These are phyloP conservation scores for Zygoascus meyerae DNA, from an alignment of 1,139 yeast genomes.

Conservation along the genomic window DNA sequence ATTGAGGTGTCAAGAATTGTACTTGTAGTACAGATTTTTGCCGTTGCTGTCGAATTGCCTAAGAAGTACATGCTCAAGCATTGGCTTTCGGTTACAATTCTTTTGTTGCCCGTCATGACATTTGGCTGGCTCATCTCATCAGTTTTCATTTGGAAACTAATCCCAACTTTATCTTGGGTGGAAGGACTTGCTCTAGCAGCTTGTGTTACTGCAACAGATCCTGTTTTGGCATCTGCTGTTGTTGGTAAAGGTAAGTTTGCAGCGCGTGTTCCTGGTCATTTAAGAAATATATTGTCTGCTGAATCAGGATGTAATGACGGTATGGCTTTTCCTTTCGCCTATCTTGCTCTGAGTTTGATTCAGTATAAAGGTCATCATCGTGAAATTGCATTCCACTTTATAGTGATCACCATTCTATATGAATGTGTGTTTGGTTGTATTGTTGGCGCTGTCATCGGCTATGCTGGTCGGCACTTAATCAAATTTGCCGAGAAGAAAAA, in stretches of 20 bases:
- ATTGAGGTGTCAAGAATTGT: conserved; percentile 85
- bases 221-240: conserved; percentile 95
- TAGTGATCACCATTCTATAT: conserved; percentile 71
- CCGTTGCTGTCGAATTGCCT: conserved; percentile 96
- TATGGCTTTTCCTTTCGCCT: conserved; percentile 95
- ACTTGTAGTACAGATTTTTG: conserved; percentile 88
- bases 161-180: conserved; percentile 75
- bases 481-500: conserved; percentile 70
- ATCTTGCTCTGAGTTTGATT: conserved; percentile 62
- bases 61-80: conserved; percentile 87
- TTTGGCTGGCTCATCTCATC: conserved; percentile 89
- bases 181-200: conserved; percentile 80
- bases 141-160: conserved; percentile 72
- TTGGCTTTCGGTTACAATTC: conserved; percentile 74
- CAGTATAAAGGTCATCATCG: conserved; percentile 59
- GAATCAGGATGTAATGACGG: conserved; percentile 98
- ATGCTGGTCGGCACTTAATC: conserved; percentile 62
- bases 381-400: conserved; percentile 78
- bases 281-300: conserved; percentile 81
- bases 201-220: conserved; percentile 96
- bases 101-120: conserved; percentile 90
- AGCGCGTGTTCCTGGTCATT: conserved; percentile 93
- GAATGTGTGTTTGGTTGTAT: conserved; percentile 84
- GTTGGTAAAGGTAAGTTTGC: conserved; percentile 98
- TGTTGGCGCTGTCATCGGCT: conserved; percentile 76